Conservation (phyloP, 345 rosid species). For the Barbarea vulgaris region DNA sequence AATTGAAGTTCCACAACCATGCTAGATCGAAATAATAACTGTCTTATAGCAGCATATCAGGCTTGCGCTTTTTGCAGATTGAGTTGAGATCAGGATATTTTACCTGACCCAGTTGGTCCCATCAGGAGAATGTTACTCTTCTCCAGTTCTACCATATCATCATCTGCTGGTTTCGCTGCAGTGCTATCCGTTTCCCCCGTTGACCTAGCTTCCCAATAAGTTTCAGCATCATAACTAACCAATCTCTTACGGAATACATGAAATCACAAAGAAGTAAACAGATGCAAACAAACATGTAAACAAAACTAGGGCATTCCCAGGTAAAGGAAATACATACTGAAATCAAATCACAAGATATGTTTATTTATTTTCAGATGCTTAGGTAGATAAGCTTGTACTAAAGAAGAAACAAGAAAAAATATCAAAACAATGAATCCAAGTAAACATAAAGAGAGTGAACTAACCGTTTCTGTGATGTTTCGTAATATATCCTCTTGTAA, state of each 20-base stretch:
- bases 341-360: conserved; percentile 13
- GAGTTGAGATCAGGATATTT: conserved; percentile 28
- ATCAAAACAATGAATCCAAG: background rate
- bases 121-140: conserved; percentile 96
- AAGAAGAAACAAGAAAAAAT: background rate
- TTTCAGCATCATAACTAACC: conserved; percentile 40
- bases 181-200: conserved; percentile 52
- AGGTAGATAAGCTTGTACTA: background rate
- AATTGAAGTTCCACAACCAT: background rate
- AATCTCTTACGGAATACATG: background rate
- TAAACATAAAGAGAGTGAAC: conserved; percentile 32
- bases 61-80: background rate
- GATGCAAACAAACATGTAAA: background rate
- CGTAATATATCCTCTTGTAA: conserved; percentile 83
- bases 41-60: background rate
- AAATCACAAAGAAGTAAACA: conserved; percentile 16
- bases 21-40: background rate
- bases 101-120: conserved; percentile 99
- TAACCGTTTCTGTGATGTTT: conserved; percentile 71
- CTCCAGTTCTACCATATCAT: conserved; percentile 92
- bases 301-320: background rate
- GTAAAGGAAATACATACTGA: background rate
- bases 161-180: conserved; percentile 53
- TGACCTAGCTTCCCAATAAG: conserved; percentile 67
- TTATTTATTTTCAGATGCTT: conserved; percentile 6